Conservation (phyloP, 768 basidiomycete species). For the Neoboletus subvelutipes region DNA sequence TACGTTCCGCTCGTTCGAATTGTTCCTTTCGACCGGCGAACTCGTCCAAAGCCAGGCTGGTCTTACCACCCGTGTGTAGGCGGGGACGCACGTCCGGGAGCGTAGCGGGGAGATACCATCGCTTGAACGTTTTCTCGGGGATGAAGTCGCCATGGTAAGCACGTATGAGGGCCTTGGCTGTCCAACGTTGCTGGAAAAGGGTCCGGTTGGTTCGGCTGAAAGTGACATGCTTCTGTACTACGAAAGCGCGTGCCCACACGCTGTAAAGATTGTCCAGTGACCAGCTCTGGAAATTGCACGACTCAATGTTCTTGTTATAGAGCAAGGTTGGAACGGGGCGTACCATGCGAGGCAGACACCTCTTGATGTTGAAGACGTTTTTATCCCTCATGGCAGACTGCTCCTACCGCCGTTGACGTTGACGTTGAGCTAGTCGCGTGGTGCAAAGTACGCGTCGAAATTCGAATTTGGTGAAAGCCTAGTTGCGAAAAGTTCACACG, state of each 20-base stretch:
- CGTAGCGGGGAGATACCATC: slow-evolving; percentile 87
- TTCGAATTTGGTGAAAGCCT: not conserved
- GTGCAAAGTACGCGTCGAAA: not conserved
- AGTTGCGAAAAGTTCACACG: slow-evolving; percentile 19
- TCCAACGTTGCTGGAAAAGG: slow-evolving; percentile 92
- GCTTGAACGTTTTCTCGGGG: slow-evolving; percentile 88
- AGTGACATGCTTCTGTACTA: slow-evolving; percentile 41
- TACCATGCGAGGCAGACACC: slow-evolving; percentile 83
- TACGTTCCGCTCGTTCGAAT: slow-evolving; percentile 42
- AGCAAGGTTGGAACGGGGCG: slow-evolving; percentile 12
- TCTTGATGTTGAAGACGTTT: slow-evolving; percentile 42
- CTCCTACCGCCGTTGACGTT: not conserved
- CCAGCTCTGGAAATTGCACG: slow-evolving; percentile 71
- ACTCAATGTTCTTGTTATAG: slow-evolving; percentile 1
- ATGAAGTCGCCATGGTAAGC: slow-evolving; percentile 97
- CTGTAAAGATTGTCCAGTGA: slow-evolving; percentile 85
- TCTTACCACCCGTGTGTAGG: slow-evolving; percentile 34
- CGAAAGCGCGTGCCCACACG: slow-evolving; percentile 74
- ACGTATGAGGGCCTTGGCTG: slow-evolving; percentile 78
- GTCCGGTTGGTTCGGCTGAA: slow-evolving; percentile 60
- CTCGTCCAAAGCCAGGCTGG: slow-evolving; percentile 47
- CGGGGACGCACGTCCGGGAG: slow-evolving; percentile 83
- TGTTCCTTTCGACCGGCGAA: slow-evolving; percentile 56
- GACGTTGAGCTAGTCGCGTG: not conserved
- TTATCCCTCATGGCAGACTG: slow-evolving; percentile 45